Conservation (phyloP, 257 asterid species). For the Rhazya stricta region DNA sequence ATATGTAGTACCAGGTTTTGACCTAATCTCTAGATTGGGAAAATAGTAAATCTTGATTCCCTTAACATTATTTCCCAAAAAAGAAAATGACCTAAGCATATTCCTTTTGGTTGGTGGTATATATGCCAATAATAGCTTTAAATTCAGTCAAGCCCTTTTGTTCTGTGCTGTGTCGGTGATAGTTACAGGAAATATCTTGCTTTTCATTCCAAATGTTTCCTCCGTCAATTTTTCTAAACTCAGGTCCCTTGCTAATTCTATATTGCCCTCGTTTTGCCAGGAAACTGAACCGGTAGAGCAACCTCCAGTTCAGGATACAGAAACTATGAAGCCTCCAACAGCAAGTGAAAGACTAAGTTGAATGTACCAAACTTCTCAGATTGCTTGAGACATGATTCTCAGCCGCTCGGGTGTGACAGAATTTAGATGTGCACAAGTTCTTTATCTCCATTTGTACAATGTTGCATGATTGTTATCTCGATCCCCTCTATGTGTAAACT, state of each 20-base stretch:
- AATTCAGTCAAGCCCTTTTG: not conserved
- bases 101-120: not conserved
- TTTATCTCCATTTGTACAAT: not conserved
- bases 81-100: not conserved
- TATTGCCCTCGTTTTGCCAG: constrained; percentile 22
- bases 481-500: not conserved
- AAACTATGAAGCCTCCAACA: not conserved
- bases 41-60: not conserved
- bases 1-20: no score
- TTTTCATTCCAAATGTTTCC: not conserved
- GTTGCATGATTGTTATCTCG: not conserved
- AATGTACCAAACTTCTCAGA: constrained; percentile 37
- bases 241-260: not conserved
- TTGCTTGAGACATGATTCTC: constrained; percentile 83
- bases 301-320: constrained; percentile 14
- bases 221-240: not conserved
- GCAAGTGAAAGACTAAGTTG: not conserved
- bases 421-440: no score
- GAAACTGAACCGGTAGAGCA: constrained; percentile 22
- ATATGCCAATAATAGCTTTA: not conserved
- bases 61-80: not conserved
- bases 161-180: not conserved
- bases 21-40: not conserved
- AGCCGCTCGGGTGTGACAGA: constrained; percentile 16
- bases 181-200: not conserved